Percentiles rank a stretch among this genome's conserved stretches.
phyloP scores from a whole-genome alignment of 2,329 filamentous ascomycete species.

The Sclerotinia spermophila region DNA sequence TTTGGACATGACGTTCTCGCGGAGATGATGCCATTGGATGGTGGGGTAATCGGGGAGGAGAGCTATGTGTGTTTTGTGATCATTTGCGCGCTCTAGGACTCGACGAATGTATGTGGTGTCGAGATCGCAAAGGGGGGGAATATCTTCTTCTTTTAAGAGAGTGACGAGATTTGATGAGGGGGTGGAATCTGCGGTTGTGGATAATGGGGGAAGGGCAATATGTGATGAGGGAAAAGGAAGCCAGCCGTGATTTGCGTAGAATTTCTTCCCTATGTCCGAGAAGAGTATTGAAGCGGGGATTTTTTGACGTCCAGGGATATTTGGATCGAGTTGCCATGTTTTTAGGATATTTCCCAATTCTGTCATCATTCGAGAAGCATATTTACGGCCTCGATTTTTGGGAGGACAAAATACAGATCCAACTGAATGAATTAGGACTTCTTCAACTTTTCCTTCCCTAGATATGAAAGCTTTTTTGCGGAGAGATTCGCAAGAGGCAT shows the following conservation, averaged over 20 bases:
- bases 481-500: slow-evolving; percentile 62
- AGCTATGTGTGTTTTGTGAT: slow-evolving; percentile 55
- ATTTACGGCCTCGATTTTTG: slow-evolving; percentile 65
- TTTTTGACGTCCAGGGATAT: slow-evolving; percentile 38
- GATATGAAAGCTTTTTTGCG: slow-evolving; percentile 55
- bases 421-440: slow-evolving; percentile 68
- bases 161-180: background rate
- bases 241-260: slow-evolving; percentile 79
- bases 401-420: slow-evolving; percentile 75
- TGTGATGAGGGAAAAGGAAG: slow-evolving; percentile 68
- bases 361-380: slow-evolving; percentile 71
- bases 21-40: slow-evolving; percentile 72
- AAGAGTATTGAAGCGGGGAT: slow-evolving; percentile 72
- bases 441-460: slow-evolving; percentile 42
- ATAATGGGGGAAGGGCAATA: slow-evolving; percentile 53
- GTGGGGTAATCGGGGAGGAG: slow-evolving; percentile 65
- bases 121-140: slow-evolving; percentile 57
- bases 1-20: slow-evolving; percentile 73
- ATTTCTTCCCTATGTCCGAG: slow-evolving; percentile 80
- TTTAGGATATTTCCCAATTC: slow-evolving; percentile 57
- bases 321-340: slow-evolving; percentile 48
- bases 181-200: slow-evolving; percentile 36
- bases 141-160: slow-evolving; percentile 54
- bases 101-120: slow-evolving; percentile 62
- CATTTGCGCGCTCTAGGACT: slow-evolving; percentile 44